phyloP scores from a whole-genome alignment of 139 green algal genomes.

The Micractinium sp. region DNA sequence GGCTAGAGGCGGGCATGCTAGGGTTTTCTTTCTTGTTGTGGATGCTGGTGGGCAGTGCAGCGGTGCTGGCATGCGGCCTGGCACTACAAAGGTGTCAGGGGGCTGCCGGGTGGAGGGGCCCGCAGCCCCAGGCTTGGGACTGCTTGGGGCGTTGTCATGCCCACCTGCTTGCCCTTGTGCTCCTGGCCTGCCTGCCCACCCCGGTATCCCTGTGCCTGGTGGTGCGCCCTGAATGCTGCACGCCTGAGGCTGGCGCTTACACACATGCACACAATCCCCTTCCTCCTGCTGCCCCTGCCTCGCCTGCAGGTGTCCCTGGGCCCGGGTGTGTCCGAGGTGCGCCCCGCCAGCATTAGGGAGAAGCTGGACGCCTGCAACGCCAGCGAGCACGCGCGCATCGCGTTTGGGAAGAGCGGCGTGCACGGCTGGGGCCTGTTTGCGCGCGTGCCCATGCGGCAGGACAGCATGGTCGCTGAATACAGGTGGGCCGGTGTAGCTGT shows the following conservation, averaged over 20 bases:
- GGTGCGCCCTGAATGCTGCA: no score
- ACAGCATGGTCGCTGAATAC: conserved; percentile 91
- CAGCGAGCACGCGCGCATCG: conserved; percentile 71
- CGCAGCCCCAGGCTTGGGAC: no score
- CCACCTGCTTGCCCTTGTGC: no score
- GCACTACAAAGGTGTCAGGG: no score
- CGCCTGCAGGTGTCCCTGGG: conserved; percentile 1
- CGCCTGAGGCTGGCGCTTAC: no score
- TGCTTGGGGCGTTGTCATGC: no score
- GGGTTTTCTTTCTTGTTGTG: neutral
- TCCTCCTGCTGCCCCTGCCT: neutral
- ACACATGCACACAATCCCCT: neutral
- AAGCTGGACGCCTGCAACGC: conserved; percentile 46
- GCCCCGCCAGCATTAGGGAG: conserved; percentile 21
- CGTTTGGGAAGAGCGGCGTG: conserved; percentile 89
- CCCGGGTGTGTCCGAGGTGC: conserved; percentile 1
- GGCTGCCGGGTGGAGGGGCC: no score
- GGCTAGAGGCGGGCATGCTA: neutral
- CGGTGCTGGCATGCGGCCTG: no score
- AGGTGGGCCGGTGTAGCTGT: conserved; percentile 31
- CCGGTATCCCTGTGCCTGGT: no score
- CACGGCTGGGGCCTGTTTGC: conserved; percentile 93
- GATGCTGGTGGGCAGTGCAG: neutral
- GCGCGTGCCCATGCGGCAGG: conserved; percentile 66
- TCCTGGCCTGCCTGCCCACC: no score